Conservation (phyloP, 768 basidiomycete species). For the Mycena venus region DNA sequence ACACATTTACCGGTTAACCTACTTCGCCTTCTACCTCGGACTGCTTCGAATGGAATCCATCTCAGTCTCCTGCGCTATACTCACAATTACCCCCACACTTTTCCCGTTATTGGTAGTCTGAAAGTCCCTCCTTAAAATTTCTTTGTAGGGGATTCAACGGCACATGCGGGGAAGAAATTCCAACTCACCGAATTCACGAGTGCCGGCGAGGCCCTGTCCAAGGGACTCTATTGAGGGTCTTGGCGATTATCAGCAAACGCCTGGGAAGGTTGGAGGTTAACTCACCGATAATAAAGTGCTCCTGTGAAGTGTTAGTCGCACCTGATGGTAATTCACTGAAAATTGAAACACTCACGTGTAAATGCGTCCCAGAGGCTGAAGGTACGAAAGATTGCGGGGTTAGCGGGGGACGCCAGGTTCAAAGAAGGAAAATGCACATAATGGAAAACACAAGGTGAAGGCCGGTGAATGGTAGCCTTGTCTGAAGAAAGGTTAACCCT, state of each 20-base stretch:
- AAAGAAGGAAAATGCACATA: not conserved
- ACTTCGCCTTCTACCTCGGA: too few relatives aligned
- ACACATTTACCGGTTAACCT: too few relatives aligned
- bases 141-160: not conserved
- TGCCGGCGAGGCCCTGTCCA: not conserved
- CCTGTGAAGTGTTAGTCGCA: too few relatives aligned
- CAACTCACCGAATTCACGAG: not conserved
- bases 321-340: not conserved
- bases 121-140: not conserved
- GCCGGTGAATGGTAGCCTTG: not conserved
- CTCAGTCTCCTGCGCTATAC: too few relatives aligned
- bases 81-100: too few relatives aligned
- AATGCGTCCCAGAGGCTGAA: too few relatives aligned
- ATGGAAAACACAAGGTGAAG: conserved; percentile 10
- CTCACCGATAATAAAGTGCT: too few relatives aligned
- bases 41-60: too few relatives aligned
- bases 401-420: not conserved
- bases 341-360: conserved; percentile 9
- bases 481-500: conserved; percentile 5
- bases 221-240: conserved; percentile 18
- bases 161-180: not conserved
- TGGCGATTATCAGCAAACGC: not conserved
- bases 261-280: not conserved
- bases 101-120: too few relatives aligned
- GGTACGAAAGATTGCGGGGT: too few relatives aligned